These are phyloP conservation scores for Lactifluus hygrophoroides DNA, from an alignment of 768 basidiomycete species.

Conservation along the genomic window DNA sequence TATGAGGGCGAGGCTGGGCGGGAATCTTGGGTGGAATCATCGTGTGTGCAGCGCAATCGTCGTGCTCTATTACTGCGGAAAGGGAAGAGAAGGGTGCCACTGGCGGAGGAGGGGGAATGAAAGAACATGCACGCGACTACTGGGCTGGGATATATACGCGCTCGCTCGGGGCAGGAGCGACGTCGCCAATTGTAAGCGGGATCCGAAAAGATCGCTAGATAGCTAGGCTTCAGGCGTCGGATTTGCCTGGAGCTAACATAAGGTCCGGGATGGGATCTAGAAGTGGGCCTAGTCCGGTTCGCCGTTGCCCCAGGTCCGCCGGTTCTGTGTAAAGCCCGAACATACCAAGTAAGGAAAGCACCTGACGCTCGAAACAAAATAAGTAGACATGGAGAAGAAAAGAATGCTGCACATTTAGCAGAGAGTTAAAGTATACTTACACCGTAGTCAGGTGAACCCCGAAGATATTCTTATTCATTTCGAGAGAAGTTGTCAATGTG, in stretches of 20 bases:
- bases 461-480: neutral
- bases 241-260: no score
- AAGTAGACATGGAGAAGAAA: neutral
- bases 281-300: neutral
- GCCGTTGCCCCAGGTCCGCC: neutral
- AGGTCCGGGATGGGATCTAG: no score
- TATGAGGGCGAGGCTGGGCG: neutral
- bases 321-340: neutral
- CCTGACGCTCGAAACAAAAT: neutral
- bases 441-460: neutral
- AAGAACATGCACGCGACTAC: neutral
- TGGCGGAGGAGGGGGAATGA: neutral
- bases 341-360: constrained; percentile 1
- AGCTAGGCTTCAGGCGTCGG: no score
- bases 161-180: neutral
- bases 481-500: neutral
- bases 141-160: neutral
- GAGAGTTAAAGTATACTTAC: neutral
- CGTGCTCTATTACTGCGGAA: neutral
- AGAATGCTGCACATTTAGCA: neutral
- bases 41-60: neutral
- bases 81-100: no score
- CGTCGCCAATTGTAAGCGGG: neutral
- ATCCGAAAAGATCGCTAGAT: constrained; percentile 1
- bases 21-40: neutral